A percentile compares a stretch with the other conserved stretches of the same genome.
Conservation (phyloP, 805 yeast species). For the Pichia thaimueangensis region DNA sequence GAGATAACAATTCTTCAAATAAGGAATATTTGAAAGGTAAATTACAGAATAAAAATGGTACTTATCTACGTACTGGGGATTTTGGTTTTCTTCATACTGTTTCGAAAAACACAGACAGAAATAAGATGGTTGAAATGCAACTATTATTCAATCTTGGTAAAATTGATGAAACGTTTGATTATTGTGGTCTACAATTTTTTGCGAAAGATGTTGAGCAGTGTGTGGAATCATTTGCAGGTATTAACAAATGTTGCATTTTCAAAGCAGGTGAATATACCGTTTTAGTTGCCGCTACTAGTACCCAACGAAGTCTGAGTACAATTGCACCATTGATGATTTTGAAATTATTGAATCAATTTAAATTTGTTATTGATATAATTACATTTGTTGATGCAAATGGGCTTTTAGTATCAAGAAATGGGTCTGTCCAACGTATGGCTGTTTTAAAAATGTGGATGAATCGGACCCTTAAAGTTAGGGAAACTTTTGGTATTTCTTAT, state of each 20-base stretch:
- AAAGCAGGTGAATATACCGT: slow-evolving; percentile 77
- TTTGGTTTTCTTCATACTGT: slow-evolving; percentile 85
- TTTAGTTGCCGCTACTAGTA: slow-evolving; percentile 59
- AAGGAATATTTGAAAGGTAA: slow-evolving; percentile 51
- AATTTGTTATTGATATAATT: slow-evolving; percentile 74
- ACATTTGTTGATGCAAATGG: slow-evolving; percentile 63
- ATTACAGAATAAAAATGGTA: slow-evolving; percentile 51
- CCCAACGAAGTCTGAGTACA: slow-evolving; percentile 50
- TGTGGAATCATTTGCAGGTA: slow-evolving; percentile 43
- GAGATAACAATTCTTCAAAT: slow-evolving; percentile 29
- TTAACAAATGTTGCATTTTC: slow-evolving; percentile 45
- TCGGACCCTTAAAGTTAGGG: slow-evolving; percentile 37
- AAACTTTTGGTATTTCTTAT: slow-evolving; percentile 49
- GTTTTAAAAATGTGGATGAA: slow-evolving; percentile 53
- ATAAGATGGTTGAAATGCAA: slow-evolving; percentile 45
- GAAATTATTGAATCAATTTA: slow-evolving; percentile 72
- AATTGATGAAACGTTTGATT: slow-evolving; percentile 83
- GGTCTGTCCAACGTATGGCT: slow-evolving; percentile 68
- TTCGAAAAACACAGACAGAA: slow-evolving; percentile 28
- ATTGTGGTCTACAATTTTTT: slow-evolving; percentile 86
- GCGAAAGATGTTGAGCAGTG: slow-evolving; percentile 76
- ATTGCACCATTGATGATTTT: slow-evolving; percentile 80
- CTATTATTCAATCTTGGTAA: slow-evolving; percentile 80
- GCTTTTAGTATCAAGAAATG: slow-evolving; percentile 66
- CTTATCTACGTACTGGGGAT: slow-evolving; percentile 86